A percentile compares a stretch with the other conserved stretches of the same genome.
Conservation (phyloP, 2,329 filamentous ascomycete genomes). For the Penicillium sp. region DNA sequence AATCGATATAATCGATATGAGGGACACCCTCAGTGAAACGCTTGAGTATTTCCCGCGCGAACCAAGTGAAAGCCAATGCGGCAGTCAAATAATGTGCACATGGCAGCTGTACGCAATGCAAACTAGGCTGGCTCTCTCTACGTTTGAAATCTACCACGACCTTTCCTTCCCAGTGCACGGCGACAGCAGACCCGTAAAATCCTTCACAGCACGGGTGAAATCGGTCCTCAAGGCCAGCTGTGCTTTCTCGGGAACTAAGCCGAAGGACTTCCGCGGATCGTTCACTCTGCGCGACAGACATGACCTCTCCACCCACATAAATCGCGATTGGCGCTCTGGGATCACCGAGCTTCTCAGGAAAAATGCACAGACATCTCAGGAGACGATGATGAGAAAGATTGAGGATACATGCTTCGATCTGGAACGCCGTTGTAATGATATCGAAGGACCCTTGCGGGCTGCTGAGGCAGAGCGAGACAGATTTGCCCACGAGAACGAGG, state of each 20-base stretch:
- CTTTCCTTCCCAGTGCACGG: conserved; percentile 14
- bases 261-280: conserved; percentile 11
- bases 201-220: conserved; percentile 21
- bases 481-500: conserved; percentile 36
- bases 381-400: conserved; percentile 49
- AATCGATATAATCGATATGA: too few species aligned
- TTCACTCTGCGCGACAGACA: conserved; percentile 11
- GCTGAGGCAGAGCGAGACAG: conserved; percentile 35
- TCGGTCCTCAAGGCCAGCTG: conserved; percentile 13
- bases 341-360: conserved; percentile 46
- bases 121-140: conserved; percentile 27
- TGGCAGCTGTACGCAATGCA: conserved; percentile 16
- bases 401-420: conserved; percentile 54
- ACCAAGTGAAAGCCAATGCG: conserved; percentile 19
- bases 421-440: conserved; percentile 53
- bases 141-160: conserved; percentile 29
- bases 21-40: conserved; percentile 16
- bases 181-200: conserved; percentile 16
- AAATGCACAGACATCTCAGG: conserved; percentile 44
- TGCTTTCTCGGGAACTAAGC: conserved; percentile 13
- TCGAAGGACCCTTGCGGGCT: conserved; percentile 52
- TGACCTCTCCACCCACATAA: conserved; percentile 19
- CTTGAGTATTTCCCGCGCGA: conserved; percentile 23
- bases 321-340: conserved; percentile 49
- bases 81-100: conserved; percentile 19